phyloP scores from a whole-genome alignment of 768 basidiomycete species.

The Rhodotorula babjevae region DNA sequence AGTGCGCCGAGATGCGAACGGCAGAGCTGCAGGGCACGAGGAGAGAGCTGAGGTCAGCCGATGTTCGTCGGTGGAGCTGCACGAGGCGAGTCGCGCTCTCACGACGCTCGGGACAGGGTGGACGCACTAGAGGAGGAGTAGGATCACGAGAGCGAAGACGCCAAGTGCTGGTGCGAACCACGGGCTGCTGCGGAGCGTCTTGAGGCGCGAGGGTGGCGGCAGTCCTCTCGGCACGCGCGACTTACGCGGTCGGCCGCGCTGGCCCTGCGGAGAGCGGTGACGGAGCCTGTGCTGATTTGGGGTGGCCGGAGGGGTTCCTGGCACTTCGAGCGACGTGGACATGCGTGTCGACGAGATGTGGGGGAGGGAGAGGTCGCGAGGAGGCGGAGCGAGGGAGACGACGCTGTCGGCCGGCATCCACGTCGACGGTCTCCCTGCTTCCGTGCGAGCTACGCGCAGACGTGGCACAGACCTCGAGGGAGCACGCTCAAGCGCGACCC shows the following conservation, averaged over 20 bases:
- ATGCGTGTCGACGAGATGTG: neutral
- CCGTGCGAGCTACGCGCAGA: no score
- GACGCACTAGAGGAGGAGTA: neutral
- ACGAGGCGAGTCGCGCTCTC: no score
- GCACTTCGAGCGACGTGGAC: neutral
- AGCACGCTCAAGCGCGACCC: no score
- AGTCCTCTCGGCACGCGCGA: neutral
- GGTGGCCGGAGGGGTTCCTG: neutral
- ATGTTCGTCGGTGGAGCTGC: neutral
- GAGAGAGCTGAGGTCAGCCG: neutral
- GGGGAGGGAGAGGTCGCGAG: neutral
- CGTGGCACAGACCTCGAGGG: no score
- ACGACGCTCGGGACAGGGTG: neutral
- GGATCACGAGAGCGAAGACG: neutral
- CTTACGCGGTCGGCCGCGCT: slow-evolving; percentile 4
- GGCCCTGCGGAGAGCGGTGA: slow-evolving; percentile 2
- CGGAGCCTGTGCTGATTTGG: slow-evolving; percentile 4
- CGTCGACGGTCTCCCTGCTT: no score
- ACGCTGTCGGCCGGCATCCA: neutral
- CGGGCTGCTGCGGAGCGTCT: neutral
- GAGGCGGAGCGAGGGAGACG: neutral
- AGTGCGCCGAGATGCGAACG: neutral
- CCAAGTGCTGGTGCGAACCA: neutral
- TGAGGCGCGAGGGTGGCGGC: neutral
- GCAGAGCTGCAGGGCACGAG: neutral